Base-by-base conservation (phyloP, 164 flowering plant genomes). In the grape (Vitis vinifera) region DNA sequence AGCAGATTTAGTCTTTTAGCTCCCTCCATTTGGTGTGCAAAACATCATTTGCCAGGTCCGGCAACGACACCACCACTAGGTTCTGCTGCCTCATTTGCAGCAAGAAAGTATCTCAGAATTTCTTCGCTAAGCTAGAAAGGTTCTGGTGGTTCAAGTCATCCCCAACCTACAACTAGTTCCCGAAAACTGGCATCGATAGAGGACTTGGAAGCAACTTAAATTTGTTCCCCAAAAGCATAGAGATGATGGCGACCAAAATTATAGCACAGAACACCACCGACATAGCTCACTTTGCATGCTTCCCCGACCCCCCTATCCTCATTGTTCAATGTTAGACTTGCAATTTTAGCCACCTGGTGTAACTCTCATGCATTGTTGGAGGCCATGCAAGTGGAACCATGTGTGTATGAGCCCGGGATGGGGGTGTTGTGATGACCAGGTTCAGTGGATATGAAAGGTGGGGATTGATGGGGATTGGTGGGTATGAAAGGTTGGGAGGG, bases 161-260 rank as follows among this genome's bases (percentile, higher is more conserved):
- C 10, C 97, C 94, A 58, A 92, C 97, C 68, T 92, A 93, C 16
- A 90, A 89, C 97, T 94, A 92, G 80, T 92, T 88, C 0, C 97
- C 94, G 71, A 92, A 92, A 10, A 91, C 73, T 1, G 94, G 97
- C 0, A 91, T 80, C 1, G 97, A 90, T 5, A 87, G 5, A 9
- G 94, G 97, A 0, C 97, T 91, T 0, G 94, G 97, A 0, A 94
- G 94, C 30, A 91, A 89, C 64, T 81, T 84, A 68, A 86, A 86
- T 0, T 77, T 72, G 77, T 84, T 85, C 11, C 97, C 97, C 0
- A 87, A 79, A 7, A 88, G 71, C 68, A 86, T 91, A 0, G 94
- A 81, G 51, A 89, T 51, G 59, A 68, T 16, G 16, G 80, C 82
- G 10, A 91, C 90, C 5, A 82, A 11, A 4, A 87, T 62, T 0